Base-by-base conservation (phyloP, 73 alveolate genomes). In the Urostyla sp. region DNA sequence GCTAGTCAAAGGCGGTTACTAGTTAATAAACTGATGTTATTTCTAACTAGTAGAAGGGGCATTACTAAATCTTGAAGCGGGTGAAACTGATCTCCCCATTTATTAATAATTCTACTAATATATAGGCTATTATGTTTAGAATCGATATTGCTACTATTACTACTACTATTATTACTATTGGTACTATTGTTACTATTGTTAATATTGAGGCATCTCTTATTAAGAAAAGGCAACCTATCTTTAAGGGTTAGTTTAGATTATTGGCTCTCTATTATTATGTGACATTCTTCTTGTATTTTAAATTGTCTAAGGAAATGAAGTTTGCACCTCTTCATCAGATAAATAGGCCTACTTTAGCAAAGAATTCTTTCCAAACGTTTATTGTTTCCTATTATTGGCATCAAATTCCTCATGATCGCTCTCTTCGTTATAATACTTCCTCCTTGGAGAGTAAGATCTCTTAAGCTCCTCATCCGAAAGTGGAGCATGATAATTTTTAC, bases 1-100 rank as follows among this genome's bases (percentile, higher is more conserved):
- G 43, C 60, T 63, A 5, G 79, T 63, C 79, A 63, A 43, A 3
- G 79, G 79, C 11, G 79, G 79, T 40, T 63, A n/a, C 5, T n/a
- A 21, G 16, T 49, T 50, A 36, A 2, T 43, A 50, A 16, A 38
- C 20, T 18, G n/a, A 32, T 38, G 20, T 11, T 36, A 37, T 21
- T 63, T 63, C 31, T n/a, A 43, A 11, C 23, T 43, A 63, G 58
- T 37, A 2, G 79, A 63, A n/a, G 79, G 79, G 1, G 27, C 23
- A 38, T 63, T 63, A 1, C 7, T 37, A 31, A 63, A 63, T 63
- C 79, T 63, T 21, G 45, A 15, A n/a, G 79, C 79, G 37, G 79
- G 79, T 1, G 79, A 63, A 5, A 63, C 2, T 5, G 7, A 43
- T 63, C 79, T 34, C 44, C 44, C 23, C 18, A 63, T 30, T 5